Evolutionary conservation across 331 rosid species (phyloP).

Genomic region (Pyrus hybrid): DNA sequence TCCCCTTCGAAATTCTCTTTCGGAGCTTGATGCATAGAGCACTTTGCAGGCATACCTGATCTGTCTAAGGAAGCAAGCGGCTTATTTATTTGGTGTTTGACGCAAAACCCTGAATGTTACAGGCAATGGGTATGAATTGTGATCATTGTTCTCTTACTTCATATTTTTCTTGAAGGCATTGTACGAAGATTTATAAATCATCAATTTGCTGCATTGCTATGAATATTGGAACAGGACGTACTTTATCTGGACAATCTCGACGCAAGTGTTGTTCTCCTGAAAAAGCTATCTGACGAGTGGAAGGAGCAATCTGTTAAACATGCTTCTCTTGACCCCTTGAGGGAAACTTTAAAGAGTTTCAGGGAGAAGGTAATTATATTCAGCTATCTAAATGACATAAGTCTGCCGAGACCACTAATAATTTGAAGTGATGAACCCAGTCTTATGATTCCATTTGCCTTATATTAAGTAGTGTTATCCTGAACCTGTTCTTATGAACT

Average conservation of each 20-base stretch:
- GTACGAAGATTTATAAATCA: background rate
- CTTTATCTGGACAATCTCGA: conserved; percentile 68
- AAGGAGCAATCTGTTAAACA: conserved; percentile 41
- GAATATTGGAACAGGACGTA: conserved; percentile 44
- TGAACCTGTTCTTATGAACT: background rate
- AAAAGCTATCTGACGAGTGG: conserved; percentile 54
- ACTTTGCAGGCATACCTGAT: conserved; percentile 41
- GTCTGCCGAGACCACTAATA: background rate
- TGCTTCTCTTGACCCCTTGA: conserved; percentile 40
- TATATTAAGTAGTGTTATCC: background rate
- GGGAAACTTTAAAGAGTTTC: conserved; percentile 56
- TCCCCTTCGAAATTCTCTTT: background rate
- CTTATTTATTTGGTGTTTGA: conserved; percentile 60
- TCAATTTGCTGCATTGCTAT: background rate
- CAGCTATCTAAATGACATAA: background rate
- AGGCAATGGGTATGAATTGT: conserved; percentile 53
- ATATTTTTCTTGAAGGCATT: background rate
- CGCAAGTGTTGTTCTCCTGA: conserved; percentile 57
- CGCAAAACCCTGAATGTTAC: conserved; percentile 52
- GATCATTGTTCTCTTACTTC: background rate
- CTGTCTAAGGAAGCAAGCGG: conserved; percentile 49
- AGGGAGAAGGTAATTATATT: conserved; percentile 45
- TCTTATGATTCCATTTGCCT: background rate
- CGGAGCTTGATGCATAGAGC: conserved; percentile 3
- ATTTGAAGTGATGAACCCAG: background rate